Percentiles rank a stretch among this genome's conserved stretches.
Evolutionary conservation across 2,329 filamentous ascomycete species (phyloP).

Genomic region (Magnaporthiopsis poae): DNA sequence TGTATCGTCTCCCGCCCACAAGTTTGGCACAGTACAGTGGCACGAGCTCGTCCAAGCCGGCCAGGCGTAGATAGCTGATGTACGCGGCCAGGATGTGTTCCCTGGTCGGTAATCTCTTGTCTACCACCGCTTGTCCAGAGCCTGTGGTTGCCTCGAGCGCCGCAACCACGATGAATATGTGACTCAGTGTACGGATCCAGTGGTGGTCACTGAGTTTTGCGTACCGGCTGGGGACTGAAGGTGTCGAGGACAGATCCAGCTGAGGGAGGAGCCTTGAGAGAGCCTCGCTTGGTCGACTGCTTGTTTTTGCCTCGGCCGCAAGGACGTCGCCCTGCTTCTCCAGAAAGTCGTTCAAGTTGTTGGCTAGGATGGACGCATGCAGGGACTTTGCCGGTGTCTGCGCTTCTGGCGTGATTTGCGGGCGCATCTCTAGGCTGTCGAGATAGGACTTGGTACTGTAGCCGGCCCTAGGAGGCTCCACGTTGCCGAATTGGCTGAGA

Average conservation of each 20-base stretch:
- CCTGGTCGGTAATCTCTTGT: slow-evolving; percentile 33
- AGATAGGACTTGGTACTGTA: slow-evolving; percentile 4
- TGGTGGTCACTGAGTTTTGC: slow-evolving; percentile 50
- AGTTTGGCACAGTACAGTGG: slow-evolving; percentile 83
- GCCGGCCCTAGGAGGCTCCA: slow-evolving; percentile 2
- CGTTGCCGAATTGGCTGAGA: not conserved
- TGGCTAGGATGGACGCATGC: slow-evolving; percentile 64
- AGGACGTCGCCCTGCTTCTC: slow-evolving; percentile 48
- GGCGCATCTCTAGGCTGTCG: not conserved
- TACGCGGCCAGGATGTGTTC: slow-evolving; percentile 76
- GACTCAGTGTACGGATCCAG: slow-evolving; percentile 58
- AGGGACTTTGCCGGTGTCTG: slow-evolving; percentile 61
- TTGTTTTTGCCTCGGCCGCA: slow-evolving; percentile 29
- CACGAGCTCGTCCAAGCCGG: slow-evolving; percentile 65
- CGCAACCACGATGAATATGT: slow-evolving; percentile 56
- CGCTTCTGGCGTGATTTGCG: slow-evolving; percentile 31
- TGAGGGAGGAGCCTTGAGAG: slow-evolving; percentile 4
- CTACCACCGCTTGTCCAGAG: not conserved
- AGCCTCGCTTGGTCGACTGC: not conserved
- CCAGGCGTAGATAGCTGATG: slow-evolving; percentile 65
- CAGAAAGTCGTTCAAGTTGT: slow-evolving; percentile 47
- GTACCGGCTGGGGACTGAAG: slow-evolving; percentile 28
- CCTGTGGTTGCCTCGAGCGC: slow-evolving; percentile 40
- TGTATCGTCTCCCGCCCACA: slow-evolving; percentile 51
- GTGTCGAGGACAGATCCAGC: not conserved